Conservation (phyloP, 2,329 filamentous ascomycete species). For the Aspergillus proliferans region DNA sequence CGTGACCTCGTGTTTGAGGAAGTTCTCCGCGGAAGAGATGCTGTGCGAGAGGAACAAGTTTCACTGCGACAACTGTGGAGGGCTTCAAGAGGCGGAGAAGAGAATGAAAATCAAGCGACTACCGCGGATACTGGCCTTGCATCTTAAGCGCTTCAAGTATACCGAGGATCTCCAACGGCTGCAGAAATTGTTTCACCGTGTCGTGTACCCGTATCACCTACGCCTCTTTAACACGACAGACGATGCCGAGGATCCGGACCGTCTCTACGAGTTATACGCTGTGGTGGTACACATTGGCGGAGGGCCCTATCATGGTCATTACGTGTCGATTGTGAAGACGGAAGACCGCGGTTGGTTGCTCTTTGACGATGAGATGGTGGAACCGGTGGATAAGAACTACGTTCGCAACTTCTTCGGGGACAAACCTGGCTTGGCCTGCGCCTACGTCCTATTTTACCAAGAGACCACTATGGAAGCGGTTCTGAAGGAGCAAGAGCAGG, state of each 20-base stretch:
- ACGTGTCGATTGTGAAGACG: slow-evolving; percentile 96
- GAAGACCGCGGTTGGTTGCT: slow-evolving; percentile 91
- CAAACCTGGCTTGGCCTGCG: slow-evolving; percentile 81
- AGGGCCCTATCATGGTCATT: slow-evolving; percentile 95
- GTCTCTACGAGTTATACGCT: slow-evolving; percentile 91
- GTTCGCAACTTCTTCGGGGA: slow-evolving; percentile 97
- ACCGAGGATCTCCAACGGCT: slow-evolving; percentile 89
- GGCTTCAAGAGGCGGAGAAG: slow-evolving; percentile 95
- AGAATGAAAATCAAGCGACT: slow-evolving; percentile 98
- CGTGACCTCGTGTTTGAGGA: slow-evolving; percentile 87
- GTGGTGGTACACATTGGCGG: slow-evolving; percentile 96
- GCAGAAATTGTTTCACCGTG: slow-evolving; percentile 93
- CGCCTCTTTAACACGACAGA: slow-evolving; percentile 97
- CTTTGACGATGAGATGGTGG: slow-evolving; percentile 98
- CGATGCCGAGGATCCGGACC: slow-evolving; percentile 86
- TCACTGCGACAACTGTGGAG: slow-evolving; percentile 94
- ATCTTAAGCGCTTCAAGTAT: slow-evolving; percentile 97
- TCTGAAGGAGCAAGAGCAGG: slow-evolving; percentile 73
- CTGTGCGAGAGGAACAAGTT: slow-evolving; percentile 98
- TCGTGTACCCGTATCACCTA: slow-evolving; percentile 94
- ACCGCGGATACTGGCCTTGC: slow-evolving; percentile 83
- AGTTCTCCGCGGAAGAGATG: slow-evolving; percentile 98
- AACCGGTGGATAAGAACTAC: slow-evolving; percentile 93
- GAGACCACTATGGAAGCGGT: slow-evolving; percentile 69
- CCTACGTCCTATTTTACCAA: slow-evolving; percentile 96